Base-by-base conservation (phyloP, 1,139 yeast genomes). In the Zygoascus sp. region DNA sequence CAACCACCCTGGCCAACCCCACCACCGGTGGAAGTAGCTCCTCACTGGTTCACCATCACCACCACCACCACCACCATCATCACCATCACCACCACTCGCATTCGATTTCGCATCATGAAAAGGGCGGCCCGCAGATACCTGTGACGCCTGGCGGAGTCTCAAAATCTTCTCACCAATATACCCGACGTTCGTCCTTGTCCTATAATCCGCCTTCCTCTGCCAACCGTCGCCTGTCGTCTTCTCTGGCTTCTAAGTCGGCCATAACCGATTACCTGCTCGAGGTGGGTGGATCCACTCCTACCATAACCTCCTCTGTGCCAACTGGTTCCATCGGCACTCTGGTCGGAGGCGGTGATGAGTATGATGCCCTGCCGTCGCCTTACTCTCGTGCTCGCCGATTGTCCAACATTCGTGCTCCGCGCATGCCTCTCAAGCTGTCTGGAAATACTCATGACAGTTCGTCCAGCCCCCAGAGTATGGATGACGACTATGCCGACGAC, bases 301-400 rank as follows among this genome's bases (percentile, higher is more conserved):
- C 36, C 23, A 40, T 35, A 20, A 30, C 49, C 22, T 32, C 50
- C 20, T 34, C 35, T 23, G 40, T 32, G 23, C 20, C 46, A 7
- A 32, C 44, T 13, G 36, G 39, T 16, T 37, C 45, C 20, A 19
- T 32, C 25, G 35, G 42, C 28, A 48, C 39, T 21, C 15, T 36
- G 15, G 36, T 37, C 5, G 46, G 40, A n/a, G n/a, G n/a, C n/a
- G 11, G 41, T 16, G 58, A 53, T 38, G 58, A 55, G 20, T 54
- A 55, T 41, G 60, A 57, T 15, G 40, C 48, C 28, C 49, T 57
- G 20, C 51, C 58, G 6, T 53, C 59, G 2, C 59, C 59, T 10
- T 49, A 53, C 44, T 25, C 39, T 28, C 50, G 57, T 11, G 37
- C 55, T 13, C 46, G 59, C 25, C 50, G 59, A 15, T 49, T 55